phyloP scores from a whole-genome alignment of 352 stramenopile genomes.

The Hyaloperonospora brassicae region DNA sequence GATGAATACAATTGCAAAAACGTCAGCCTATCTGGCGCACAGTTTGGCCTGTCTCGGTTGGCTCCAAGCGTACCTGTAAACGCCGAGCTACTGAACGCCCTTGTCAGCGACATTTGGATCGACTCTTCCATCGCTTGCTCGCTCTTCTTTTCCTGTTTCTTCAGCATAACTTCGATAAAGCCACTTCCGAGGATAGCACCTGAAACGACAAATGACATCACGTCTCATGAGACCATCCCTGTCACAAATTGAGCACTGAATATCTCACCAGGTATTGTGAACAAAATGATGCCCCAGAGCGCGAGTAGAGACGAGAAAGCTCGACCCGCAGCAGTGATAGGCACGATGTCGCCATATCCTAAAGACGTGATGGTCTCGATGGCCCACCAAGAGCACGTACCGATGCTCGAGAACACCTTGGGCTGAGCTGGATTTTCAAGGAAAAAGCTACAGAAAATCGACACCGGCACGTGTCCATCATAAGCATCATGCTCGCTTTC shows the following conservation, averaged over 20 bases:
- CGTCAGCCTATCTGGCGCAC: neutral
- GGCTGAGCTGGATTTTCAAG: slow-evolving; percentile 66
- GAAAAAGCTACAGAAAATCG: slow-evolving; percentile 46
- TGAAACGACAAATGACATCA: slow-evolving; percentile 41
- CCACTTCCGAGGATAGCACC: slow-evolving; percentile 70
- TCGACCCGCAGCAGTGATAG: slow-evolving; percentile 51
- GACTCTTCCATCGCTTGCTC: slow-evolving; percentile 40
- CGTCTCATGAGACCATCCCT: neutral
- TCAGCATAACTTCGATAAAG: slow-evolving; percentile 81
- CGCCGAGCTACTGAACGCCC: slow-evolving; percentile 39
- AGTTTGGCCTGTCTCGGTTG: neutral
- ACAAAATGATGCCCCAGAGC: slow-evolving; percentile 82
- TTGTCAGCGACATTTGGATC: slow-evolving; percentile 42
- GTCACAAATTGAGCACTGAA: neutral
- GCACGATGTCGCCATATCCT: slow-evolving; percentile 82
- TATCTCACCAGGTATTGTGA: slow-evolving; percentile 58
- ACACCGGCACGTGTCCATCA: neutral
- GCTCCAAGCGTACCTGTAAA: slow-evolving; percentile 13
- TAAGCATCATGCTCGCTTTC: neutral
- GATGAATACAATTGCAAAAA: slow-evolving; percentile 24
- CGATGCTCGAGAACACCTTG: slow-evolving; percentile 69
- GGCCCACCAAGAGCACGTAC: slow-evolving; percentile 68
- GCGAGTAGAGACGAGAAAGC: slow-evolving; percentile 70
- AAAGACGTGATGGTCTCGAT: slow-evolving; percentile 83
- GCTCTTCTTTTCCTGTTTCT: slow-evolving; percentile 56